Base-by-base conservation (phyloP, 2,329 filamentous ascomycete species). In the Pestalotiopsis sp. region DNA sequence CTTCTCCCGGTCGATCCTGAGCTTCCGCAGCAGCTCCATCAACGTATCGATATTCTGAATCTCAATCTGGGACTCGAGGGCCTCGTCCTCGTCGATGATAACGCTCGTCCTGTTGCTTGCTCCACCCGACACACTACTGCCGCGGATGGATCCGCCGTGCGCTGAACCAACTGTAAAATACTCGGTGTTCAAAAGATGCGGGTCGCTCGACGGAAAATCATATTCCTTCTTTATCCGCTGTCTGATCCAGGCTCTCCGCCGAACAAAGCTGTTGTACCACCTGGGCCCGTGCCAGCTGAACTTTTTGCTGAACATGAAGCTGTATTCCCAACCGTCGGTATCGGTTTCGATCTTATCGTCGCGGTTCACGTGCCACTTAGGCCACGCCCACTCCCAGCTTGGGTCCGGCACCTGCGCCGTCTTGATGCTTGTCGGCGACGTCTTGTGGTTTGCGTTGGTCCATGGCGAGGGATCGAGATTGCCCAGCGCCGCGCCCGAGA, bases 261-360 rank as follows among this genome's bases (percentile, higher is more conserved):
- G 87, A n/a, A 98, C 96, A 77, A 95, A 99, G 1, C 94, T 97
- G 78, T 95, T 95, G 80, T 94, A 97, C 95, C 95, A 98, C 31
- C 90, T 92, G 20, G 93, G 92, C 3, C 91, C 91, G 79, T 99
- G 96, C 96, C 96, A 99, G 2, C 90, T 89, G 72, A 92, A 94
- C 57, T 82, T 84, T 70, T 87, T 89, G 72, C 85, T 84, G 77
- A 98, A 99, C 72, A 93, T 91, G 78, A 98, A 94, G 17, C 93
- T 96, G 80, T 99, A 99, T 78, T 97, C 92, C 96, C 96, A 99
- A 3, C 96, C 96, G 71, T 95, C 93, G 71, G 95, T 92, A 75
- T 98, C 96, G 49, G 80, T 74, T 27, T 76, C 67, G 12, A 93
- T 90, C 69, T 92, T 91, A 2, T 92, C 88, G 83, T 95, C 93